Percentiles rank a stretch among this genome's conserved stretches.
These are phyloP conservation scores for Leucosporidium scottii DNA, from an alignment of 768 basidiomycete species.

Conservation along the genomic window DNA sequence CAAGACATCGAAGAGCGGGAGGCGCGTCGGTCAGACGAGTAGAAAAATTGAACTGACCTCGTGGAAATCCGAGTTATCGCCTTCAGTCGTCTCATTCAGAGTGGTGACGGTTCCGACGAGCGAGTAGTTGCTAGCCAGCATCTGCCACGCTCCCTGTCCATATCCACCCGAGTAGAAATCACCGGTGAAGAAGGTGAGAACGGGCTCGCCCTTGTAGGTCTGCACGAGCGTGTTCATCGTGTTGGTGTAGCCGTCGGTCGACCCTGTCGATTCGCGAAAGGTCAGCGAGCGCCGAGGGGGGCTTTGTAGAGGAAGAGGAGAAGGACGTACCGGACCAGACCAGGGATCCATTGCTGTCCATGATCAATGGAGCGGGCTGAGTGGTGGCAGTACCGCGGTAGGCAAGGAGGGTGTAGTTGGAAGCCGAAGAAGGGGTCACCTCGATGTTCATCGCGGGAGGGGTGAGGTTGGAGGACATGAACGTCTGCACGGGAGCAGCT, in stretches of 20 bases:
- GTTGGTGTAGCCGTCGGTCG: constrained; percentile 24
- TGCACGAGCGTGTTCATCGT: constrained; percentile 32
- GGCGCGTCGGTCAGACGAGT: too few species aligned
- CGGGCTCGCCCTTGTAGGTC: constrained; percentile 31
- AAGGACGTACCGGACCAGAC: background rate
- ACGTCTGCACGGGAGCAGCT: constrained; percentile 5
- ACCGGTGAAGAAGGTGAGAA: constrained; percentile 35
- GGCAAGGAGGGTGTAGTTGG: constrained; percentile 1
- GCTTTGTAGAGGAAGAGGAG: background rate
- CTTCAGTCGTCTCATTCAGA: constrained; percentile 7
- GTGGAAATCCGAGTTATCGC: constrained; percentile 28
- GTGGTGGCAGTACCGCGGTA: constrained; percentile 7
- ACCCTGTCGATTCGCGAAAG: constrained; percentile 1
- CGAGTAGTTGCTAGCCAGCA: background rate
- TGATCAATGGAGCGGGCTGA: constrained; percentile 9
- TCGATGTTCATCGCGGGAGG: constrained; percentile 8
- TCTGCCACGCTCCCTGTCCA: constrained; percentile 15
- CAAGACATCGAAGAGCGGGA: too few species aligned
- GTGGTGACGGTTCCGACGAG: background rate
- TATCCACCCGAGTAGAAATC: constrained; percentile 27
- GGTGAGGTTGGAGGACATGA: background rate
- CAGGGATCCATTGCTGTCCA: constrained; percentile 9
- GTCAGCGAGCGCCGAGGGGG: background rate
- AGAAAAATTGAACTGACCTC: background rate
- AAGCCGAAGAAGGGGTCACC: background rate